Evolutionary conservation across 2,329 filamentous ascomycete species (phyloP), one percentile per base, ranked within the genome.

Genomic region (Trichoderma oligosporum): DNA sequence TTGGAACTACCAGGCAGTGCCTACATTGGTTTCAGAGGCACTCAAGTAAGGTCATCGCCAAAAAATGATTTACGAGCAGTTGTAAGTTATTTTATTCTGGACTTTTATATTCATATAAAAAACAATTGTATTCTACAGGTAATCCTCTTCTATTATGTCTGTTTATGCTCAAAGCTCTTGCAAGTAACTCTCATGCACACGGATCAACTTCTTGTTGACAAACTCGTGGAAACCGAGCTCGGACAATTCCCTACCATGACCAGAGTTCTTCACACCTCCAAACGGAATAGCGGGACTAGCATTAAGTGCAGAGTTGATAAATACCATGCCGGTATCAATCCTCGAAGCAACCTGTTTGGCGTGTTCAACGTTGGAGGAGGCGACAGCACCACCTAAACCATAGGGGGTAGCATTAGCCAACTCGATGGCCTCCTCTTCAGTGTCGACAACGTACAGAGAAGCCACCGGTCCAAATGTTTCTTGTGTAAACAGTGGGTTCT

Each of bases 311-410:
- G 66, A 68, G 58, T 73, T 73, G 59, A 74, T 70, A 64, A 68
- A 74, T n/a, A 73, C 69, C 70, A 72, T 73, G n/a, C 81, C 81
- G 8, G 79, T 75, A 66, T 83, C 78, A 31, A 83, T 77, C 39
- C 77, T 80, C 44, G 76, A 75, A 41, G 76, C 70, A 14, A 74
- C 66, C 57, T 62, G 66, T 61, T 73, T 70, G 12, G 72, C 71
- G 51, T 66, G 66, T 12, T 63, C 72, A 46, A 83, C 73, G 63
- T 82, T 76, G 63, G 78, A 70, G 0, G 81, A 83, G 61, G 83
- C 84, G 7, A 85, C 69, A 0, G 80, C 78, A 4, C 77, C 76
- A 3, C 79, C 78, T 0, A 84, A 71, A 7, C 81, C 81, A 60
- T 83, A 83, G 0, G 71, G 76, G 1, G 76, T 78, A 62, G 82